Evolutionary conservation across 345 rosid genomes (phyloP), one percentile per base, ranked within the genome.

Genomic region (Lenwebbia sp.): DNA sequence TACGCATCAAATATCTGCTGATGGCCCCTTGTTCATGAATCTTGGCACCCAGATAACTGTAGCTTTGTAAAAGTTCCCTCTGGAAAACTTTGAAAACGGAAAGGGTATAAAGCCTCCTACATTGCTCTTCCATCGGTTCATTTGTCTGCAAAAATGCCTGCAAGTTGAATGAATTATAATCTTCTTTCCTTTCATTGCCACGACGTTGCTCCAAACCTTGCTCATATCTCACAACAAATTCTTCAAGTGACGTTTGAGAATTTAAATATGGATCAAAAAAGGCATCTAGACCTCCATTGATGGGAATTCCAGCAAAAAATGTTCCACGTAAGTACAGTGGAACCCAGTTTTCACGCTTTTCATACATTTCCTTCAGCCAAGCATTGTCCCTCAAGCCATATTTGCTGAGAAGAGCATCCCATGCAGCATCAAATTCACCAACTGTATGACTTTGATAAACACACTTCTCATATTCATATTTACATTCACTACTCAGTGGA

Each of bases 91-190:
- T 95, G 92, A 96, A 95, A 84, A 93, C 85, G 1, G 92, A 83
- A 13, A 92, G 93, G 19, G 99, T 95, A 86, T 96, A 96, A 10
- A 95, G 92, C 89, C 92, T 91, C 90, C 95, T 92, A 82, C 98
- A 93, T 54, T 95, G 98, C 83, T 95, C 98, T 90, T 95, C 99
- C 47, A 96, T 90, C 0, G 94, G 97, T 86, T 95, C 98, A 84
- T 93, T 95, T 33, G 98, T 94, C 88, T 93, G 95, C 26, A 93
- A 90, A 87, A 89, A 91, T 10, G 93, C 93, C 90, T 93, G 98
- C 84, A 93, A 75, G 89, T 93, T 95, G 85, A 88, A 92, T 26
- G 95, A 92, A 85, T 92, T 95, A 84, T 92, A 96, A 90, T 96
- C 99, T 88, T 95, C 98, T 89, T 94, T 94, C 50, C 91, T 91